Conservation (phyloP, 257 asterid genomes). For the Ballota nigra region DNA sequence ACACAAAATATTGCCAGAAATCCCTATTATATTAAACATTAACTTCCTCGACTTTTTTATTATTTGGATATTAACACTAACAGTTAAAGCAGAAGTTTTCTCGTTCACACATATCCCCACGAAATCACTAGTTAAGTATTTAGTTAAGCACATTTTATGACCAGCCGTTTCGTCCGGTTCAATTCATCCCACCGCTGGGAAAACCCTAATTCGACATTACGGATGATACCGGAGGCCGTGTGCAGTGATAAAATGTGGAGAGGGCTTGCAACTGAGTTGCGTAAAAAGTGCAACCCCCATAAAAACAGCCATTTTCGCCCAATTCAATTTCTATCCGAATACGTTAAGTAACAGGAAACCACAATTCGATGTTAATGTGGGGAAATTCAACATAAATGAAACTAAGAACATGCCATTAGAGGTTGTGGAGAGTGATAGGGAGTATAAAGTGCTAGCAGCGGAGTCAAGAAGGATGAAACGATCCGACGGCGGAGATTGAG, state of each 20-base stretch:
- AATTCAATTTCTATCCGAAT: constrained; percentile 4
- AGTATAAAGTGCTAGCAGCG: constrained; percentile 57
- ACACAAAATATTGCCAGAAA: constrained; percentile 6
- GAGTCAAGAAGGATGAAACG: constrained; percentile 68
- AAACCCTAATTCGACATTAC: neutral
- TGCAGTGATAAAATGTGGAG: too few relatives aligned
- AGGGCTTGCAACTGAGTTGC: too few relatives aligned
- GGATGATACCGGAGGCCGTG: neutral
- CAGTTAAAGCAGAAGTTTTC: neutral
- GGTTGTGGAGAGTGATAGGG: constrained; percentile 41
- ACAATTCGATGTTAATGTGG: neutral
- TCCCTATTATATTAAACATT: neutral
- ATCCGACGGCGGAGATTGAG: constrained; percentile 50
- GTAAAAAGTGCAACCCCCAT: neutral
- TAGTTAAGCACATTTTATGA: neutral
- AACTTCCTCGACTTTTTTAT: neutral
- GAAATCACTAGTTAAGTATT: neutral
- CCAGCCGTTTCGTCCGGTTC: neutral
- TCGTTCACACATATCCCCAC: neutral
- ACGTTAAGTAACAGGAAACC: constrained; percentile 21
- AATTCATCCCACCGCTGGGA: neutral
- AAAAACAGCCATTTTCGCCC: neutral
- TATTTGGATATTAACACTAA: neutral
- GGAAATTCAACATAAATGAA: neutral
- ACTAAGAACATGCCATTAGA: constrained; percentile 16